These are phyloP conservation scores for Cafeteria roenbergensis DNA, from an alignment of 108 stramenopile species.

Conservation along the genomic window DNA sequence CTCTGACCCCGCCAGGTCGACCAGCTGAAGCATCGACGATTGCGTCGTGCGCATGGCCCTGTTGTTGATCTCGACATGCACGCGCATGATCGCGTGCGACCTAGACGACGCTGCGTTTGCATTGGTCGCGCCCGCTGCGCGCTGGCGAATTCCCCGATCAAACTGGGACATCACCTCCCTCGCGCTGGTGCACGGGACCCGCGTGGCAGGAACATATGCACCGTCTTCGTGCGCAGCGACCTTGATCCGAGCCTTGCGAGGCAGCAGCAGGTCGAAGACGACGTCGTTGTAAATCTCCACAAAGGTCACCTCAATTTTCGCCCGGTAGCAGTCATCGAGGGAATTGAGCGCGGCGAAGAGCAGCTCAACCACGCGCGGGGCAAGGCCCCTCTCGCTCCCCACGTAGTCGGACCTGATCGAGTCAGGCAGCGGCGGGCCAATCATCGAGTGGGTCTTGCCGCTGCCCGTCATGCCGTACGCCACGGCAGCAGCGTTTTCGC, in stretches of 20 bases:
- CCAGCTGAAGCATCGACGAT: conserved; percentile 21
- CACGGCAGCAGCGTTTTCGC: no score
- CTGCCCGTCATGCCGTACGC: conserved; percentile 41
- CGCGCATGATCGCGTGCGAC: conserved; percentile 25
- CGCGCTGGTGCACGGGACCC: no score
- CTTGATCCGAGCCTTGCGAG: conserved; percentile 1
- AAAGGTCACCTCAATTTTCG: conserved; percentile 59
- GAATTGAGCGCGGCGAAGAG: no score
- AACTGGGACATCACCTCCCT: conserved; percentile 27
- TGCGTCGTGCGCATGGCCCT: conserved; percentile 6
- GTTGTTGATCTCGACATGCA: neutral
- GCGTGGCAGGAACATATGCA: no score
- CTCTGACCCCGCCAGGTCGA: conserved; percentile 30
- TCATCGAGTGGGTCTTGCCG: conserved; percentile 49
- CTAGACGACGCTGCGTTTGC: conserved; percentile 45
- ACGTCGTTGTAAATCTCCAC: conserved; percentile 94
- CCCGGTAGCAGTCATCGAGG: conserved; percentile 23
- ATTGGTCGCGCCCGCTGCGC: conserved; percentile 42
- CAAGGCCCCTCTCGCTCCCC: conserved; percentile 44
- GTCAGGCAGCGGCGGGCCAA: conserved; percentile 32
- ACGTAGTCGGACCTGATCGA: no score
- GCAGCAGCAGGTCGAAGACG: conserved; percentile 63
- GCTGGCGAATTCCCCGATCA: conserved; percentile 20
- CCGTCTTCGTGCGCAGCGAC: no score
- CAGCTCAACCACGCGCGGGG: conserved; percentile 59